These are phyloP conservation scores for Ceratobasidium sp. DNA, from an alignment of 1,284 basidiomycete genomes.

Conservation along the genomic window DNA sequence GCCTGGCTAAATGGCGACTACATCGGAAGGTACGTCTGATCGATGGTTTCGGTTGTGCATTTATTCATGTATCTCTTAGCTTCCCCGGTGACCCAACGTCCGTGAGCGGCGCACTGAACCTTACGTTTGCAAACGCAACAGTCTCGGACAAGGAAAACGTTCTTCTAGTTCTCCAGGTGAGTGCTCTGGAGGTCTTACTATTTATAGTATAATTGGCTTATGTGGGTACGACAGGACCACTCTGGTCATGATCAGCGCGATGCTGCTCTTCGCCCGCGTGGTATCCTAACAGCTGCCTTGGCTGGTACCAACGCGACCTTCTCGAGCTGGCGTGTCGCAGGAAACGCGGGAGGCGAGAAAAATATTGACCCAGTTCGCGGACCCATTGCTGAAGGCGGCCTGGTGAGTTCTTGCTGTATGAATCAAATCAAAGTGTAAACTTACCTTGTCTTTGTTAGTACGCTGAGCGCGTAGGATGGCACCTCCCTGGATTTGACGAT, in stretches of 20 bases:
- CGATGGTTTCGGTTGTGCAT: neutral
- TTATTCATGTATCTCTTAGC: neutral
- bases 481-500: constrained; percentile 53
- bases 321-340: constrained; percentile 54
- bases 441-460: constrained; percentile 3
- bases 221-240: constrained; percentile 43
- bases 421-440: neutral
- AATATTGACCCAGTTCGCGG: constrained; percentile 51
- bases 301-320: constrained; percentile 44
- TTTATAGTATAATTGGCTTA: neutral
- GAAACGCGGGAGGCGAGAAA: constrained; percentile 52
- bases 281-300: constrained; percentile 52
- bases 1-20: constrained; percentile 45
- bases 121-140: constrained; percentile 48
- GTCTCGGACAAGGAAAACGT: constrained; percentile 51
- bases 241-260: constrained; percentile 45
- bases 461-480: constrained; percentile 54
- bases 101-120: constrained; percentile 43
- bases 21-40: constrained; percentile 32
- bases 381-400: constrained; percentile 53
- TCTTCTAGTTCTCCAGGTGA: constrained; percentile 42
- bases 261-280: constrained; percentile 54
- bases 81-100: constrained; percentile 43
- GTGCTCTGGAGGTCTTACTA: neutral
- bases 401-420: constrained; percentile 34